A percentile compares a stretch with the other conserved stretches of the same genome.
Conservation (phyloP, 129 eudicot species). For the Chrysanthemum seticuspe region DNA sequence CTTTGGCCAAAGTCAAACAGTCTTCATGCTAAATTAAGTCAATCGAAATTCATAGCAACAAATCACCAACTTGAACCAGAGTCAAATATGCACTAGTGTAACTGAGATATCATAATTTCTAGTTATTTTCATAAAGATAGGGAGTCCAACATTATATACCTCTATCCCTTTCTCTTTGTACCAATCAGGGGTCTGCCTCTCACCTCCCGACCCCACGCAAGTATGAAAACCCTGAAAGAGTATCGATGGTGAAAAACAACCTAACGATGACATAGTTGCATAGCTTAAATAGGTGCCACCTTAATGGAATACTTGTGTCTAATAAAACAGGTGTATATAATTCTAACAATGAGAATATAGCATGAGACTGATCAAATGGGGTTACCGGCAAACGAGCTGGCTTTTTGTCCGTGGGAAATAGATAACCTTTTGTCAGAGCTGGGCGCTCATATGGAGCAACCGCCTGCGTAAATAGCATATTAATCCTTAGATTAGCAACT, state of each 20-base stretch:
- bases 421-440: conserved; percentile 88
- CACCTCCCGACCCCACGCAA: conserved; percentile 98
- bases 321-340: not conserved
- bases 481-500: not conserved
- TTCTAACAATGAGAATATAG: not conserved
- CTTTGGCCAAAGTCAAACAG: not conserved
- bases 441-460: conserved; percentile 97
- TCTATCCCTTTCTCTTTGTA: conserved; percentile 92
- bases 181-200: conserved; percentile 99
- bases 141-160: no score
- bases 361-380: conserved; percentile 2
- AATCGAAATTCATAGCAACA: conserved; percentile 5
- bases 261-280: not conserved
- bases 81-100: not conserved
- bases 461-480: conserved; percentile 50
- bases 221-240: conserved; percentile 89
- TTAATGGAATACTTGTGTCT: conserved; percentile 2
- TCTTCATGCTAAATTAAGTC: not conserved
- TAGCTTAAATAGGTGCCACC: conserved; percentile 1
- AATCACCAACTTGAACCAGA: not conserved
- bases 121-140: not conserved
- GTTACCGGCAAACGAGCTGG: conserved; percentile 98
- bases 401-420: conserved; percentile 81
- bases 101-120: not conserved
- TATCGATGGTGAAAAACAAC: conserved; percentile 9